These are phyloP conservation scores for Aspergillus melleus DNA, from an alignment of 2,329 filamentous ascomycete species.

Conservation along the genomic window DNA sequence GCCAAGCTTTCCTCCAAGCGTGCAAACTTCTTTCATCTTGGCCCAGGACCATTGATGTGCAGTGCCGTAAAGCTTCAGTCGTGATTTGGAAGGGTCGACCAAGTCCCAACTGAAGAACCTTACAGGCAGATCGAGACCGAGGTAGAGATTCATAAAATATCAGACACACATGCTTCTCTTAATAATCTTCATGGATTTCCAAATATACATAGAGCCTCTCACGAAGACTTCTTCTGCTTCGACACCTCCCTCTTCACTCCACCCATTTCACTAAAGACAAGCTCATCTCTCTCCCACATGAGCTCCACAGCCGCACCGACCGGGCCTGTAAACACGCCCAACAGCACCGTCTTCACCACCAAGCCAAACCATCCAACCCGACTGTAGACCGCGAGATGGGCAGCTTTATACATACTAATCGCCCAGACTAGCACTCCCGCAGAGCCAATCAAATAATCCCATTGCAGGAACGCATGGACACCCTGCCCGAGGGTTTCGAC, in stretches of 20 bases:
- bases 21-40: too few relatives aligned
- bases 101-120: too few relatives aligned
- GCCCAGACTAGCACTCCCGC: constrained; percentile 49
- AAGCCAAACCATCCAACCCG: constrained; percentile 27
- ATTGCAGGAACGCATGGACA: constrained; percentile 49
- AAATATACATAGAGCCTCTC: too few relatives aligned
- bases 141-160: too few relatives aligned
- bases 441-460: constrained; percentile 50
- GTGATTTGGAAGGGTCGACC: too few relatives aligned
- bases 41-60: too few relatives aligned
- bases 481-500: constrained; percentile 42
- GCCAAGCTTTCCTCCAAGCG: too few relatives aligned
- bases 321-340: constrained; percentile 44
- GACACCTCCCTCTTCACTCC: constrained; percentile 33
- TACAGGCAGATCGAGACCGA: too few relatives aligned
- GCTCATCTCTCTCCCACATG: constrained; percentile 53
- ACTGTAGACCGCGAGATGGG: constrained; percentile 29
- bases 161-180: too few relatives aligned
- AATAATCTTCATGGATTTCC: too few relatives aligned
- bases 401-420: constrained; percentile 35
- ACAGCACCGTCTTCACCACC: constrained; percentile 34
- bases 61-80: too few relatives aligned
- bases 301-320: constrained; percentile 46
- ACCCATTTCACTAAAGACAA: constrained; percentile 38
- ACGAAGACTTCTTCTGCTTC: constrained; percentile 28